A percentile compares a stretch with the other conserved stretches of the same genome.
Conservation (phyloP, 2,329 filamentous ascomycete genomes). For the Acephala macrosclerotiorum region DNA sequence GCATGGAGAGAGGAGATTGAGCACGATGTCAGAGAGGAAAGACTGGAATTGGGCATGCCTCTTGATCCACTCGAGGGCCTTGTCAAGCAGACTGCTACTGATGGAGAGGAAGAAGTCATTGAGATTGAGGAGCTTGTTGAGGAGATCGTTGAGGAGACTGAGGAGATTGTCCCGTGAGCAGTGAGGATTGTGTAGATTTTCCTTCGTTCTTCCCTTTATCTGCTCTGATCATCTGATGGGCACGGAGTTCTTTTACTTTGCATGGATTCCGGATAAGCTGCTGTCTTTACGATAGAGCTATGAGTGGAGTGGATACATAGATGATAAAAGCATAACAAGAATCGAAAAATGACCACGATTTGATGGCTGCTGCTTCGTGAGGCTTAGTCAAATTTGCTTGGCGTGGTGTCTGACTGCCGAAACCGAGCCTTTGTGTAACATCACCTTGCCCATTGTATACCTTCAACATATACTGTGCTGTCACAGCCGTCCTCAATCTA, state of each 20-base stretch:
- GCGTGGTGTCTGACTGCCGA: not conserved
- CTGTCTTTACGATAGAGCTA: not conserved
- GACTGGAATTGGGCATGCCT: constrained; percentile 70
- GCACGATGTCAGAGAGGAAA: constrained; percentile 76
- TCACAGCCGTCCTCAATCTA: constrained; percentile 4
- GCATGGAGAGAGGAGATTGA: constrained; percentile 81
- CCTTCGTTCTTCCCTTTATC: constrained; percentile 11
- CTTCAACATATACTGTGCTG: not conserved
- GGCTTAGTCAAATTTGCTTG: not conserved
- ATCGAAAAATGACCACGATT: not conserved
- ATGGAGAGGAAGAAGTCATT: constrained; percentile 86
- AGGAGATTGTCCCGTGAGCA: constrained; percentile 68
- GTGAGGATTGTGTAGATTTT: constrained; percentile 16
- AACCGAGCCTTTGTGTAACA: not conserved
- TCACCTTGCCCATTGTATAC: constrained; percentile 4
- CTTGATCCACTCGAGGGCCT: constrained; percentile 69
- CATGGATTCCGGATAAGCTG: constrained; percentile 5
- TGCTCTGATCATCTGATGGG: not conserved
- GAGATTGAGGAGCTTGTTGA: constrained; percentile 81
- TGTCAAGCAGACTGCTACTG: constrained; percentile 64
- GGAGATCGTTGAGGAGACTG: constrained; percentile 82
- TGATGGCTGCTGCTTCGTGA: not conserved
- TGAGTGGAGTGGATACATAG: constrained; percentile 4
- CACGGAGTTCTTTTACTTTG: constrained; percentile 4
- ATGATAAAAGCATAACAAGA: constrained; percentile 14